These are phyloP conservation scores for Pseudevernia furfuracea DNA, from an alignment of 495 filamentous ascomycete species.

Conservation along the genomic window DNA sequence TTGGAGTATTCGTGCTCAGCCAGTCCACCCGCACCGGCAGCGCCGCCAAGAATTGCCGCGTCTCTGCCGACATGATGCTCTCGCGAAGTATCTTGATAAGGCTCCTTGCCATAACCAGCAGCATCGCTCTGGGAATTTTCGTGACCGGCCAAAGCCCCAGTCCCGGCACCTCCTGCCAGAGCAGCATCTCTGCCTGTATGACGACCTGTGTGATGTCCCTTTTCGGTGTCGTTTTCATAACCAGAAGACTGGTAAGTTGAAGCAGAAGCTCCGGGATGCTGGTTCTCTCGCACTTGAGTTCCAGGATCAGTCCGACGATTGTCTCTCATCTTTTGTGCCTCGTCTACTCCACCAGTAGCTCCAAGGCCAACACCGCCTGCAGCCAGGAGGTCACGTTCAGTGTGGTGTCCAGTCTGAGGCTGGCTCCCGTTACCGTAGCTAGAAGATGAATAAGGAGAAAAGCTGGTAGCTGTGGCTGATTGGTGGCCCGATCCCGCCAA, in stretches of 20 bases:
- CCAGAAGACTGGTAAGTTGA: slow-evolving; percentile 6
- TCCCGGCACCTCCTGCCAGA: slow-evolving; percentile 23
- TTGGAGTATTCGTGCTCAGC: slow-evolving; percentile 20
- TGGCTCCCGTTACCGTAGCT: slow-evolving; percentile 6
- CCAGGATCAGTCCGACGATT: slow-evolving; percentile 3
- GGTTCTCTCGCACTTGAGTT: slow-evolving; percentile 4
- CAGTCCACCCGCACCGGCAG: slow-evolving; percentile 17
- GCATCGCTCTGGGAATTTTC: neutral
- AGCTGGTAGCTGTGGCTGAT: slow-evolving; percentile 2
- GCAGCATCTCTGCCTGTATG: slow-evolving; percentile 21
- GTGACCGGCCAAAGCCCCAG: slow-evolving; percentile 9
- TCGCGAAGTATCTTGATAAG: neutral
- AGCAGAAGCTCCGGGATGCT: slow-evolving; percentile 6
- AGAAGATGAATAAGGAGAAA: slow-evolving; percentile 5
- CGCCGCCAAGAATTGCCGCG: slow-evolving; percentile 27
- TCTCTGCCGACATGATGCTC: slow-evolving; percentile 16
- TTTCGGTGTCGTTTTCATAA: slow-evolving; percentile 9
- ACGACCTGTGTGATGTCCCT: neutral
- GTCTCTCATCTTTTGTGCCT: slow-evolving; percentile 9
- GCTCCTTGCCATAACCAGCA: neutral
- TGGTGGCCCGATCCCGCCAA: slow-evolving; percentile 15
- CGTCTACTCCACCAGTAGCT: slow-evolving; percentile 16
- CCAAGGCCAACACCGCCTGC: slow-evolving; percentile 18
- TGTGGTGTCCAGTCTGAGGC: slow-evolving; percentile 4
- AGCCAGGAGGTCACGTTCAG: slow-evolving; percentile 16